phyloP scores from a whole-genome alignment of 2,329 filamentous ascomycete genomes.

The Beauveria bassiana region DNA sequence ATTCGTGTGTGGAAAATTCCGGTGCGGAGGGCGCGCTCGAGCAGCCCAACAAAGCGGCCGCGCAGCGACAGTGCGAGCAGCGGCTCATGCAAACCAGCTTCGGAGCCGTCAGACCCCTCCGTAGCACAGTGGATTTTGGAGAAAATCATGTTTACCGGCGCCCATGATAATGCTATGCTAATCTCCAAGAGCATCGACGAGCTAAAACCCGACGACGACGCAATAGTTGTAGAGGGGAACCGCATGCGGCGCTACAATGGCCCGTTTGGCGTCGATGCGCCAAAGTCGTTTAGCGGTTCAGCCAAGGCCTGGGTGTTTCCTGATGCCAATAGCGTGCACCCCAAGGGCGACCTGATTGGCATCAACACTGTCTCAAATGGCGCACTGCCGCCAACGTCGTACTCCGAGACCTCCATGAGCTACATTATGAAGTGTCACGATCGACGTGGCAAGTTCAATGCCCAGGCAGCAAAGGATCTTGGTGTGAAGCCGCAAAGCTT shows the following conservation, averaged over 20 bases:
- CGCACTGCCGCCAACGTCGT: conserved; percentile 58
- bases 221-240: conserved; percentile 57
- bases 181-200: conserved; percentile 20
- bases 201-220: conserved; percentile 23
- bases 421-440: conserved; percentile 77
- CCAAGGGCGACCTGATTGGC: conserved; percentile 7
- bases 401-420: conserved; percentile 62
- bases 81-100: conserved; percentile 14
- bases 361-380: conserved; percentile 19
- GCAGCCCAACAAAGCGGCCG: conserved; percentile 28
- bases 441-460: conserved; percentile 73
- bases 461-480: conserved; percentile 53
- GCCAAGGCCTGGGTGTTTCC: conserved; percentile 23
- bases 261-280: conserved; percentile 30
- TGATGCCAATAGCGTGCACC: background rate
- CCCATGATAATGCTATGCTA: conserved; percentile 18
- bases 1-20: conserved; percentile 82
- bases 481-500: conserved; percentile 55
- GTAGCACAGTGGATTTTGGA: conserved; percentile 26
- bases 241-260: conserved; percentile 63
- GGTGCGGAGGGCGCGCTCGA: conserved; percentile 23
- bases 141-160: conserved; percentile 28
- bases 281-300: conserved; percentile 16
- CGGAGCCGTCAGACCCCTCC: conserved; percentile 21
- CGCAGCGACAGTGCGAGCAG: conserved; percentile 16